phyloP scores from a whole-genome alignment of 805 yeast genomes.

The Hanseniaspora pseudoguilliermondii region DNA sequence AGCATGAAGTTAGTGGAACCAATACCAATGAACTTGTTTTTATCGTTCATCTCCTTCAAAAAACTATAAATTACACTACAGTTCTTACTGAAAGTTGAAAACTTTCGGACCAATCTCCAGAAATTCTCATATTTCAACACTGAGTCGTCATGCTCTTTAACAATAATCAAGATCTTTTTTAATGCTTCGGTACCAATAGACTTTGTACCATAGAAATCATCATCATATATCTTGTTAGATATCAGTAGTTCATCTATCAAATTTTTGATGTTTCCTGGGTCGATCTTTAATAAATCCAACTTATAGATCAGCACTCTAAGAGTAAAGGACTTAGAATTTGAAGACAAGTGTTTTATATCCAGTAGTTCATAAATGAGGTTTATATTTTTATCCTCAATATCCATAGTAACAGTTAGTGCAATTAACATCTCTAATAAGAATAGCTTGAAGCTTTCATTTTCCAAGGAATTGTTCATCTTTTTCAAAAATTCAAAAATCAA shows the following conservation, averaged over 20 bases:
- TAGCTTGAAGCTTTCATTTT: slow-evolving; percentile 34
- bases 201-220: slow-evolving; percentile 28
- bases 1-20: slow-evolving; percentile 46
- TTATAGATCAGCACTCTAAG: slow-evolving; percentile 32
- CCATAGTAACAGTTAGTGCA: slow-evolving; percentile 20
- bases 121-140: slow-evolving; percentile 41
- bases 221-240: slow-evolving; percentile 26
- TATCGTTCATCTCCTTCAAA: slow-evolving; percentile 31
- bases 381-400: slow-evolving; percentile 26
- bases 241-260: slow-evolving; percentile 21
- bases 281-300: slow-evolving; percentile 21
- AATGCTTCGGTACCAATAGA: slow-evolving; percentile 35
- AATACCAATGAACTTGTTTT: slow-evolving; percentile 27
- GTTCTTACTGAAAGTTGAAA: slow-evolving; percentile 35
- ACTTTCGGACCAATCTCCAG: slow-evolving; percentile 42
- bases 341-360: slow-evolving; percentile 16
- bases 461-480: slow-evolving; percentile 37
- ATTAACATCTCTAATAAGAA: slow-evolving; percentile 36
- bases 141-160: slow-evolving; percentile 22
- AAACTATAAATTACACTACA: slow-evolving; percentile 37
- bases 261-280: slow-evolving; percentile 18
- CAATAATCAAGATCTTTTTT: slow-evolving; percentile 27
- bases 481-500: slow-evolving; percentile 26
- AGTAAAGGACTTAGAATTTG: slow-evolving; percentile 20
- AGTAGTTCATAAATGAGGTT: slow-evolving; percentile 18